These are phyloP conservation scores for Aspergillus puulaauensis DNA, from an alignment of 2,329 filamentous ascomycete species.

Conservation along the genomic window DNA sequence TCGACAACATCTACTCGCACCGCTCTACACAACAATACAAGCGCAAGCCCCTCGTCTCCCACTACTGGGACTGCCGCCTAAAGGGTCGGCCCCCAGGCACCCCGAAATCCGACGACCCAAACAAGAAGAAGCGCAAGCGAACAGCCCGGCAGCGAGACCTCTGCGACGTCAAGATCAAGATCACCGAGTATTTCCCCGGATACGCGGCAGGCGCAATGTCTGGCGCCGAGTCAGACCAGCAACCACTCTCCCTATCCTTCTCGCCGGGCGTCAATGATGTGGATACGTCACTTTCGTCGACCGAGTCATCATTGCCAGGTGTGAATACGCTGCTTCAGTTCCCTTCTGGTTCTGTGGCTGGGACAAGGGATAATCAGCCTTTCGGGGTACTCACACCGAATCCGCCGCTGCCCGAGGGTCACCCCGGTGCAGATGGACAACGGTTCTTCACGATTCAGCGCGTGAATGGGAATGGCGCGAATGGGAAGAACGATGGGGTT, in stretches of 20 bases:
- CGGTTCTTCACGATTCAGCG: constrained; percentile 73
- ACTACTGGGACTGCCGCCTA: constrained; percentile 82
- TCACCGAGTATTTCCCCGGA: constrained; percentile 72
- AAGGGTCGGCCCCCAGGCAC: constrained; percentile 78
- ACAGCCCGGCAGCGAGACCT: constrained; percentile 72
- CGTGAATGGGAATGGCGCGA: constrained; percentile 73
- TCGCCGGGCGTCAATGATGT: constrained; percentile 23
- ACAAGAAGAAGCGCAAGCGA: constrained; percentile 79
- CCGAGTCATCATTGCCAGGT: constrained; percentile 23
- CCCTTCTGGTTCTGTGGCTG: background rate
- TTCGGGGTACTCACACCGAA: constrained; percentile 48
- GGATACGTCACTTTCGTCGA: constrained; percentile 20
- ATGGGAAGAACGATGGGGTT: constrained; percentile 69
- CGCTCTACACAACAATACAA: constrained; percentile 79
- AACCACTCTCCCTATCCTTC: background rate
- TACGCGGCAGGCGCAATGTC: constrained; percentile 22
- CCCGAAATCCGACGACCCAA: constrained; percentile 74
- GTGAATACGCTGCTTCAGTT: constrained; percentile 24
- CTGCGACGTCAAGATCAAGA: constrained; percentile 87
- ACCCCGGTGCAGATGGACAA: constrained; percentile 51
- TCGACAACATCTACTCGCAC: constrained; percentile 83
- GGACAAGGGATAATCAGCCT: constrained; percentile 19
- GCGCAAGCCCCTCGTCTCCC: constrained; percentile 76
- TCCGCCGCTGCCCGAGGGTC: constrained; percentile 40
- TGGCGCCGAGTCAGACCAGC: background rate